These are phyloP conservation scores for Lunasporangiospora selenospora DNA, from an alignment of 192 early-diverging fungal genomes.

Conservation along the genomic window DNA sequence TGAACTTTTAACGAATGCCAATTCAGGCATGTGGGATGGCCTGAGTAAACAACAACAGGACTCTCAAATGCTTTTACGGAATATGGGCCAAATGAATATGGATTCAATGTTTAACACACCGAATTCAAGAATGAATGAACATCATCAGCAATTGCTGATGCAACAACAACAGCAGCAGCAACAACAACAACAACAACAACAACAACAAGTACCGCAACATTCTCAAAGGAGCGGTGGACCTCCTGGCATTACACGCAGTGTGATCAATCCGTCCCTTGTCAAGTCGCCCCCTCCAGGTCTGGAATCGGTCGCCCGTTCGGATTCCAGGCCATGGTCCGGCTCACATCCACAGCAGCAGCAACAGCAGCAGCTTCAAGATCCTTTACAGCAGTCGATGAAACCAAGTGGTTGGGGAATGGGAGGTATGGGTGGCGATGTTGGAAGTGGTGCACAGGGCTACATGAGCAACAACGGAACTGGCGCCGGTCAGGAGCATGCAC, in stretches of 20 bases:
- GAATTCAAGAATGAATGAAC: conserved; percentile 40
- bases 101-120: conserved; percentile 29
- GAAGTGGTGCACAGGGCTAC: conserved; percentile 13
- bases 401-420: neutral
- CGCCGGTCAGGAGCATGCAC: conserved; percentile 45
- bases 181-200: no score
- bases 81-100: conserved; percentile 33
- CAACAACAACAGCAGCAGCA: no score
- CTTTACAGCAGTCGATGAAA: neutral
- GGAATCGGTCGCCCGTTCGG: conserved; percentile 17
- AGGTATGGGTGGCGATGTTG: neutral
- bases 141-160: conserved; percentile 37
- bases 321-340: conserved; percentile 19
- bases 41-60: conserved; percentile 32
- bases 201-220: no score
- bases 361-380: conserved; percentile 12
- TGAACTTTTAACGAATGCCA: neutral
- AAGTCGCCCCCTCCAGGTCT: conserved; percentile 44
- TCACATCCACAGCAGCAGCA: conserved; percentile 31
- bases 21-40: conserved; percentile 16
- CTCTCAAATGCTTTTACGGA: conserved; percentile 6
- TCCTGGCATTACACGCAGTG: conserved; percentile 32
- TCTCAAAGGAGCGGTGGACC: conserved; percentile 25
- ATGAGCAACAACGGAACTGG: conserved; percentile 11
- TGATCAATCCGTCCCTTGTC: conserved; percentile 14